Evolutionary conservation across 345 rosid genomes (phyloP).

Genomic region (Eucalyptus grandis): DNA sequence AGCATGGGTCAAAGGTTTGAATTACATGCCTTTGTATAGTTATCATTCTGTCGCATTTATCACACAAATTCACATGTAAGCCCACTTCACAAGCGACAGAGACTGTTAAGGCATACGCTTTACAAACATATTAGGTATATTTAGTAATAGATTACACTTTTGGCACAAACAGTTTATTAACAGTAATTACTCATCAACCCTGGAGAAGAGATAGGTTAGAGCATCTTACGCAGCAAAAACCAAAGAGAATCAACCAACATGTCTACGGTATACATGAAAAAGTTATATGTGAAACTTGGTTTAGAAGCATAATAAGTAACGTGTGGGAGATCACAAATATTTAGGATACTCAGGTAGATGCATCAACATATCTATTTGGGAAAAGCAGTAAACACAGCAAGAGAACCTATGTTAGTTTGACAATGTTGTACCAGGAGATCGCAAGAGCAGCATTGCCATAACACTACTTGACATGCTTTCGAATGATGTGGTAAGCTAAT

Average conservation of each 20-base stretch:
- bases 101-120: not conserved
- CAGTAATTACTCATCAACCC: not conserved
- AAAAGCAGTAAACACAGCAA: not conserved
- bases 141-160: not conserved
- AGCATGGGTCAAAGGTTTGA: not conserved
- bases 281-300: not conserved
- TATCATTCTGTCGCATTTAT: not conserved
- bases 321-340: not conserved
- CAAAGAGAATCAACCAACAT: not conserved
- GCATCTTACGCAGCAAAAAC: not conserved
- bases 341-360: not conserved
- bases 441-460: not conserved
- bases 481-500: not conserved
- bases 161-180: not conserved
- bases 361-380: not conserved
- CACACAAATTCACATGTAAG: not conserved
- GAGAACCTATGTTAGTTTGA: not conserved
- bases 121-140: not conserved
- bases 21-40: not conserved
- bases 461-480: not conserved
- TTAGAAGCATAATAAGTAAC: not conserved
- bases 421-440: not conserved
- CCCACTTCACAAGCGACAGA: not conserved
- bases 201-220: not conserved
- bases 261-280: not conserved